phyloP scores from a whole-genome alignment of 805 yeast species.

The Starmerella gropengiesseri region DNA sequence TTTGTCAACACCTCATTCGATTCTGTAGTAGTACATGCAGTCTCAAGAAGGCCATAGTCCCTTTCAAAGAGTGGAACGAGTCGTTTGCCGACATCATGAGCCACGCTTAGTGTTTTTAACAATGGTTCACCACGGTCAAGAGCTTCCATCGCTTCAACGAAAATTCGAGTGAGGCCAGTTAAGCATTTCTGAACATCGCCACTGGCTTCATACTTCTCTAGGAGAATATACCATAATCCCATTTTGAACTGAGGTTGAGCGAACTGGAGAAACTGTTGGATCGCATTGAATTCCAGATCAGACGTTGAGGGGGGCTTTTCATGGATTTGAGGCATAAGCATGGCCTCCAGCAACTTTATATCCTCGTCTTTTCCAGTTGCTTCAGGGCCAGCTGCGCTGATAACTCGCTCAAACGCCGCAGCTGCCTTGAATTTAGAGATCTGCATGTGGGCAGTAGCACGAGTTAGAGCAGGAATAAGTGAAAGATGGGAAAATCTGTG shows the following conservation, averaged over 20 bases:
- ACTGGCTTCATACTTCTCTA: constrained; percentile 41
- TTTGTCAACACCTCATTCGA: constrained; percentile 13
- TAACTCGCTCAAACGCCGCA: constrained; percentile 47
- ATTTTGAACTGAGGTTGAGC: constrained; percentile 59
- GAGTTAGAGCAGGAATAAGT: constrained; percentile 24
- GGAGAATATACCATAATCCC: constrained; percentile 63
- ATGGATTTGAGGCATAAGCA: constrained; percentile 28
- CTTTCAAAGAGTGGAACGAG: constrained; percentile 23
- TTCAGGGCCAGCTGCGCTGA: constrained; percentile 19
- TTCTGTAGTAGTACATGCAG: background rate
- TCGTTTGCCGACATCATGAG: constrained; percentile 39
- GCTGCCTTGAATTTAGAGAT: constrained; percentile 62
- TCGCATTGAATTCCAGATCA: constrained; percentile 37
- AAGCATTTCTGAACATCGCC: constrained; percentile 40
- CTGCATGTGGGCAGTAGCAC: constrained; percentile 48
- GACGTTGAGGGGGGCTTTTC: constrained; percentile 14
- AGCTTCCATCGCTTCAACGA: constrained; percentile 37
- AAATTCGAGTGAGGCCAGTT: constrained; percentile 34
- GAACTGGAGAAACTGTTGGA: constrained; percentile 47
- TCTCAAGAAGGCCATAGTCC: background rate
- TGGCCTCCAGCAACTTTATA: constrained; percentile 26
- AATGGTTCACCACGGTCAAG: constrained; percentile 30
- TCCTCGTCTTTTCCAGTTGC: constrained; percentile 10
- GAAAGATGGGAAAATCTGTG: constrained; percentile 6
- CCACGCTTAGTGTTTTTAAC: constrained; percentile 42